Conservation (phyloP, 208 protist genomes). For the Novymonas esmeraldas region DNA sequence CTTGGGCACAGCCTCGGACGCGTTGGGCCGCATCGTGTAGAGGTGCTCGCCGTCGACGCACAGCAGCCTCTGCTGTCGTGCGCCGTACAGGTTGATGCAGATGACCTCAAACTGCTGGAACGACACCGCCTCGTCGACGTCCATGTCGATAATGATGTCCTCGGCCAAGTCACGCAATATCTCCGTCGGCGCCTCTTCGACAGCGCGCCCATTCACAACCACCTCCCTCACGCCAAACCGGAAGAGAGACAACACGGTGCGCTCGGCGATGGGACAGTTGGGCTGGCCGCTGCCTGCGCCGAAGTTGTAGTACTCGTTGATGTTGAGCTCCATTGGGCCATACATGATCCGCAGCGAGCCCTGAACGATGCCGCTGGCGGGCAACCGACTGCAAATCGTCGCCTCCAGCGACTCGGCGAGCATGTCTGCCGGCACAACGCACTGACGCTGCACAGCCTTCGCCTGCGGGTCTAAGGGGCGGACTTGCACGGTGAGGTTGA, state of each 20-base stretch:
- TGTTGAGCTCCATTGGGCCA: conserved; percentile 84
- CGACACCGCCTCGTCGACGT: conserved; percentile 68
- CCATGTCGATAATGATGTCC: conserved; percentile 84
- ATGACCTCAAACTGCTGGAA: conserved; percentile 91
- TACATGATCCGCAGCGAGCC: conserved; percentile 86
- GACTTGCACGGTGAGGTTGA: conserved; percentile 74
- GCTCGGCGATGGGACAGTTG: conserved; percentile 80
- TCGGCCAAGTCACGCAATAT: conserved; percentile 36
- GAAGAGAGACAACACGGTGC: conserved; percentile 80
- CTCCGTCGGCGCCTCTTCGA: conserved; percentile 52
- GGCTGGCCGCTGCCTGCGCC: conserved; percentile 76
- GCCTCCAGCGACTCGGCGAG: conserved; percentile 74
- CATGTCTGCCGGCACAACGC: conserved; percentile 81
- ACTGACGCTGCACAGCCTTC: conserved; percentile 63
- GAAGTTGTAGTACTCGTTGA: conserved; percentile 89
- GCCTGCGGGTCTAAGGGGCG: conserved; percentile 54
- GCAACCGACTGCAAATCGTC: conserved; percentile 60
- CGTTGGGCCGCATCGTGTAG: conserved; percentile 83
- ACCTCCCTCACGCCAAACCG: conserved; percentile 87
- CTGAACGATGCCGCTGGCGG: conserved; percentile 65
- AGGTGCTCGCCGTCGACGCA: conserved; percentile 84
- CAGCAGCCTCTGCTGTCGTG: conserved; percentile 76
- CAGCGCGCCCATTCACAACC: conserved; percentile 66
- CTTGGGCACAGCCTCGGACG: conserved; percentile 39
- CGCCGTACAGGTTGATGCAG: conserved; percentile 77